Evolutionary conservation across 306 rosid genomes (phyloP).

Genomic region (Begonia fuchsioides): DNA sequence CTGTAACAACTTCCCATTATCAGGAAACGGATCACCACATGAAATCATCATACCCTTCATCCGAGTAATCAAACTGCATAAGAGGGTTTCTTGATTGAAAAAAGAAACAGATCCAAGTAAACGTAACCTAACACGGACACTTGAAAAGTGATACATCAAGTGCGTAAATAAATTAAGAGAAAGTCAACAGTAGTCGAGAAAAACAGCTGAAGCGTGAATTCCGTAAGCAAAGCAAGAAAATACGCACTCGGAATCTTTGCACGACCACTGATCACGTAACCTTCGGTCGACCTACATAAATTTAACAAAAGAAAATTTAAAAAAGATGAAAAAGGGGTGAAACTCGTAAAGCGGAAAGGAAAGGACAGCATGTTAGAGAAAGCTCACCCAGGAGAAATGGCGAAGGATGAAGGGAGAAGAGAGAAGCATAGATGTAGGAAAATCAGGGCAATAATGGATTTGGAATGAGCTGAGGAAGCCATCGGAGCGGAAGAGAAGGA

Average conservation of each 20-base stretch:
- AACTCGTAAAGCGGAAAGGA: background rate
- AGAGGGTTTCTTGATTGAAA: background rate
- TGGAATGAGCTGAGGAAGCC: conserved; percentile 26
- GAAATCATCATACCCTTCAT: background rate
- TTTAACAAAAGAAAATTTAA: background rate
- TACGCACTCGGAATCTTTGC: conserved; percentile 72
- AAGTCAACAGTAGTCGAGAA: background rate
- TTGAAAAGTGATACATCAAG: background rate
- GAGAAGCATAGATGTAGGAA: conserved; percentile 30
- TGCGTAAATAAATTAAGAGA: background rate
- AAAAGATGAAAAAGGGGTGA: conserved; percentile 3
- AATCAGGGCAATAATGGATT: conserved; percentile 24
- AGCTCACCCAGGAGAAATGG: conserved; percentile 50
- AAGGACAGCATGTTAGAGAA: background rate
- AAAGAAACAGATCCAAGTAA: background rate
- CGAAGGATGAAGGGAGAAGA: conserved; percentile 34
- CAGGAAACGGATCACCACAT: background rate
- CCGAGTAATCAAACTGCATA: background rate
- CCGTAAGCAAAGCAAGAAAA: background rate
- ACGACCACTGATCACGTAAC: conserved; percentile 72
- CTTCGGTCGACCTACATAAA: conserved; percentile 49
- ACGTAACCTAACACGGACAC: background rate
- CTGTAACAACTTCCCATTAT: background rate
- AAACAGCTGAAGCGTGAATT: background rate
- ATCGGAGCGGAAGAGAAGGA: background rate